phyloP scores from a whole-genome alignment of 2,329 filamentous ascomycete genomes.

The Bretziella fagacearum region DNA sequence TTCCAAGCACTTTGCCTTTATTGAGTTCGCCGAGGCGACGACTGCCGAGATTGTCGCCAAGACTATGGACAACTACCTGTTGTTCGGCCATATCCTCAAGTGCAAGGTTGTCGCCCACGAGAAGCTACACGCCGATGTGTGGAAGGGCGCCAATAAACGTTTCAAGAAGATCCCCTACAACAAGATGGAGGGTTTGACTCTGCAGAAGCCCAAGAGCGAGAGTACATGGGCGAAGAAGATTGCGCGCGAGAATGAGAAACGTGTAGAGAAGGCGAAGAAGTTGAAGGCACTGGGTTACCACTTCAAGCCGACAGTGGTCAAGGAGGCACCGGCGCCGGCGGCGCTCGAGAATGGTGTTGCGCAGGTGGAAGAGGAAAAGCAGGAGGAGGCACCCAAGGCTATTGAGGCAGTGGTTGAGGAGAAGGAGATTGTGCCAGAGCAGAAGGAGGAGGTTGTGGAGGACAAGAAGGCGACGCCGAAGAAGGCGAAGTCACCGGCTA shows the following conservation, averaged over 20 bases:
- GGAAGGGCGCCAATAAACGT: constrained; percentile 76
- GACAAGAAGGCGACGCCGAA: constrained; percentile 18
- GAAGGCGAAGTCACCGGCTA: constrained; percentile 23
- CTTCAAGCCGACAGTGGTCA: constrained; percentile 57
- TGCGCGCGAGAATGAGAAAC: constrained; percentile 51
- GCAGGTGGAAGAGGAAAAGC: constrained; percentile 15
- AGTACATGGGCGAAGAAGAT: constrained; percentile 66
- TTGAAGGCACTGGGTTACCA: constrained; percentile 72
- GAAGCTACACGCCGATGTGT: constrained; percentile 64
- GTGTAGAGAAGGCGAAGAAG: constrained; percentile 52
- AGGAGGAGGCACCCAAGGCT: constrained; percentile 21
- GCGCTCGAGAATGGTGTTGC: constrained; percentile 24
- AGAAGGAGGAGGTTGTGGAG: constrained; percentile 9
- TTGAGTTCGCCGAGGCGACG: constrained; percentile 68
- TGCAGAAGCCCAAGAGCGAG: constrained; percentile 57
- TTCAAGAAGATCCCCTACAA: constrained; percentile 83
- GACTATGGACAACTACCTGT: constrained; percentile 94
- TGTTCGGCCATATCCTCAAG: constrained; percentile 88
- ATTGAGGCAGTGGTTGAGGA: constrained; percentile 22
- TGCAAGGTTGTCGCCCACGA: constrained; percentile 63
- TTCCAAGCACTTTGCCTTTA: constrained; percentile 86
- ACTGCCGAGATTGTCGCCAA: constrained; percentile 79
- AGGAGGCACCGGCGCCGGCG: constrained; percentile 30
- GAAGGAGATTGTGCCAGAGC: background rate
- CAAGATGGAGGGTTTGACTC: constrained; percentile 59